A percentile compares a stretch with the other conserved stretches of the same genome.
phyloP scores from a whole-genome alignment of 2,329 filamentous ascomycete genomes.

The Fusarium sulawesiense region DNA sequence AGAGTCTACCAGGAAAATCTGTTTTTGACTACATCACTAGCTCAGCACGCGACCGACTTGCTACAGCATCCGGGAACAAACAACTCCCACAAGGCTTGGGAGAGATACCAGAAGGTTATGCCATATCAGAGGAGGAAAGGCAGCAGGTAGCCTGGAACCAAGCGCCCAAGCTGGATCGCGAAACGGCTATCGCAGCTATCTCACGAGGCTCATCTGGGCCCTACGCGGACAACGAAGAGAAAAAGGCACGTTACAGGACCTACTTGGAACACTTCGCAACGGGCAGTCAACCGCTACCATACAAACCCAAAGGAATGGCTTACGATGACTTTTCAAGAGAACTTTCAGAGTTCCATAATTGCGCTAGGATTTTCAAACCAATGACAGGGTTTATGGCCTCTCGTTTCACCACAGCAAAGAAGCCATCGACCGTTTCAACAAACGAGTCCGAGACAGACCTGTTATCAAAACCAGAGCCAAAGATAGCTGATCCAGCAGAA shows the following conservation, averaged over 20 bases:
- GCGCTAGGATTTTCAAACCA: conserved; percentile 83
- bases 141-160: conserved; percentile 67
- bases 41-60: conserved; percentile 80
- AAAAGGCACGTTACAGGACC: conserved; percentile 80
- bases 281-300: conserved; percentile 61
- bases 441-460: conserved; percentile 38
- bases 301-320: conserved; percentile 55
- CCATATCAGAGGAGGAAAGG: conserved; percentile 71
- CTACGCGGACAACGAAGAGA: conserved; percentile 84
- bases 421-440: conserved; percentile 49
- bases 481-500: conserved; percentile 75
- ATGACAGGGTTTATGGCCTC: conserved; percentile 93
- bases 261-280: conserved; percentile 82
- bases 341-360: conserved; percentile 77
- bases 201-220: conserved; percentile 74
- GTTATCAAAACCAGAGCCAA: conserved; percentile 50
- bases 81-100: conserved; percentile 82
- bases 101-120: conserved; percentile 76
- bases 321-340: conserved; percentile 84
- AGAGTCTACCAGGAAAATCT: conserved; percentile 84
- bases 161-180: conserved; percentile 73
- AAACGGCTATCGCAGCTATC: conserved; percentile 75
- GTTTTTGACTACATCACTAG: conserved; percentile 93
- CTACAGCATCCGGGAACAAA: conserved; percentile 76
- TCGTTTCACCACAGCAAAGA: conserved; percentile 82